Evolutionary conservation across 2,329 filamentous ascomycete species (phyloP).

Genomic region (Iodosphaeria phyllophila): DNA sequence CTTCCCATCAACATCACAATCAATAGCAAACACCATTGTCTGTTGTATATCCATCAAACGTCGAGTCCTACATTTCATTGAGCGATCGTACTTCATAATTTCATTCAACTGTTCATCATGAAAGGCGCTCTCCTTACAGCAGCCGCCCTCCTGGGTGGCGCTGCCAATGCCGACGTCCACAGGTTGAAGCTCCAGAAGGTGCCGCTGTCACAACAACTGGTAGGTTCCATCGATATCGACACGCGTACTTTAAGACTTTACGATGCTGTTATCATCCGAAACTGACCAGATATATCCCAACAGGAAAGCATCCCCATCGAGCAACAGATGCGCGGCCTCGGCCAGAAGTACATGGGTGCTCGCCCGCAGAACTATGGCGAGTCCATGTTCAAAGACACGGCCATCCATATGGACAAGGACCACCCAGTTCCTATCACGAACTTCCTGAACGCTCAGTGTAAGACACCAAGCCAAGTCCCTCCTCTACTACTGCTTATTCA

Average conservation of each 20-base stretch:
- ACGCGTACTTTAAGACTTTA: neutral
- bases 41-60: no score
- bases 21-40: no score
- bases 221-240: slow-evolving; percentile 25
- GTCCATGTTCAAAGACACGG: slow-evolving; percentile 63
- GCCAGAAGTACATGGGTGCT: slow-evolving; percentile 91
- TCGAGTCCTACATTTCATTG: no score
- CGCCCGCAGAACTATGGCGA: slow-evolving; percentile 52
- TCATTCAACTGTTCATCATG: slow-evolving; percentile 38
- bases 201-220: slow-evolving; percentile 78
- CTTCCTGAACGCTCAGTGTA: slow-evolving; percentile 2
- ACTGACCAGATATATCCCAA: no score
- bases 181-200: slow-evolving; percentile 98
- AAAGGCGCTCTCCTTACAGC: slow-evolving; percentile 69
- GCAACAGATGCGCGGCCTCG: slow-evolving; percentile 61
- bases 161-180: slow-evolving; percentile 72
- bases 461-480: no score
- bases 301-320: slow-evolving; percentile 65
- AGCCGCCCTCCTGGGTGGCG: slow-evolving; percentile 62
- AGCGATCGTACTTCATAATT: slow-evolving; percentile 1
- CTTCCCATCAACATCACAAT: no score
- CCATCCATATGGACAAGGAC: slow-evolving; percentile 27
- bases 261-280: slow-evolving; percentile 1
- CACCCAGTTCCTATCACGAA: slow-evolving; percentile 1
- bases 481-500: slow-evolving; percentile 2